phyloP scores from a whole-genome alignment of 805 yeast species.

The Saturnispora sanitii region DNA sequence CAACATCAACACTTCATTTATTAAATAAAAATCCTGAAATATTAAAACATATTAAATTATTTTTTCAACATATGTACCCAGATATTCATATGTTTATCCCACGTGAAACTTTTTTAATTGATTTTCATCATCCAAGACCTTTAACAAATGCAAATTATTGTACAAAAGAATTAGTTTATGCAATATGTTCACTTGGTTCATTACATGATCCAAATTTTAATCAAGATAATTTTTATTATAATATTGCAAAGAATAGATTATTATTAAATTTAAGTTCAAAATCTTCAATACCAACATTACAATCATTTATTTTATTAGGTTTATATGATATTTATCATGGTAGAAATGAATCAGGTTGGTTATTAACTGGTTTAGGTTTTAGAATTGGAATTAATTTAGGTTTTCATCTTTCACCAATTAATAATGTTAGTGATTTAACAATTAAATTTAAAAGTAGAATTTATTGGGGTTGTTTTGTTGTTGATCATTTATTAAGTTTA shows the following conservation, averaged over 20 bases:
- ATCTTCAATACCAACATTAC: conserved; percentile 45
- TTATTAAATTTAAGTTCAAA: conserved; percentile 32
- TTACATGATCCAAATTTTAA: conserved; percentile 29
- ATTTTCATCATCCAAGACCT: conserved; percentile 45
- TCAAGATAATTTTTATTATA: conserved; percentile 34
- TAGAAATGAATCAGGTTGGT: conserved; percentile 50
- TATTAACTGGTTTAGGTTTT: conserved; percentile 51
- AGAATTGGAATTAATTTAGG: conserved; percentile 60
- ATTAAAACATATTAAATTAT: conserved; percentile 16
- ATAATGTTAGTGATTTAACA: conserved; percentile 35
- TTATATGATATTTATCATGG: conserved; percentile 56
- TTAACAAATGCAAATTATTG: conserved; percentile 34
- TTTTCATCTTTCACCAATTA: conserved; percentile 49
- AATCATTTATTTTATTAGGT: conserved; percentile 48
- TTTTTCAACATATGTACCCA: conserved; percentile 59
- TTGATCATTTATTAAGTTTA: conserved; percentile 53
- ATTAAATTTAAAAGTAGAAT: conserved; percentile 48
- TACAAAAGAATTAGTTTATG: conserved; percentile 41
- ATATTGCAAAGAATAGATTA: conserved; percentile 35
- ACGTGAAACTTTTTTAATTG: conserved; percentile 51
- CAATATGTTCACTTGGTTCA: conserved; percentile 53
- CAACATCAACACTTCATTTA: conserved; percentile 14
- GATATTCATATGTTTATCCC: conserved; percentile 54
- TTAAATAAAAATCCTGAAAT: conserved; percentile 26
- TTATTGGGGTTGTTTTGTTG: conserved; percentile 58